Evolutionary conservation across 1,284 basidiomycete species (phyloP).

Genomic region (Apiotrichum mycotoxinovorans): DNA sequence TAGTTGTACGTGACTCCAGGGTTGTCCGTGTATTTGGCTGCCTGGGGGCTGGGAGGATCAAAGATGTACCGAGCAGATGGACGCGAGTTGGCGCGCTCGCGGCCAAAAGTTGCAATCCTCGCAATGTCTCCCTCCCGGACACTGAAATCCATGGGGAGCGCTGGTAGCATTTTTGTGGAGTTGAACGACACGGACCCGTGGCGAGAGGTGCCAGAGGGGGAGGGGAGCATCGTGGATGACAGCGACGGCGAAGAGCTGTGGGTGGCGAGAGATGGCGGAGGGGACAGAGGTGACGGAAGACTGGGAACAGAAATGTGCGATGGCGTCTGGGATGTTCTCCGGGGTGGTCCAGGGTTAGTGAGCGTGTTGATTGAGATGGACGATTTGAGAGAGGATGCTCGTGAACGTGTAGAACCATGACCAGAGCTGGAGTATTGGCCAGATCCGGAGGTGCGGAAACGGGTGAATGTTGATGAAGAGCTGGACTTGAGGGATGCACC

Average conservation of each 20-base stretch:
- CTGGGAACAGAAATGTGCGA: background rate
- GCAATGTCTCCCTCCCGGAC: background rate
- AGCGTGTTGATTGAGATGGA: background rate
- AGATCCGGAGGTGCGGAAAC: background rate
- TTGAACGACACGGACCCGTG: background rate
- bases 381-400: background rate
- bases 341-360: background rate
- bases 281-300: background rate
- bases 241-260: background rate
- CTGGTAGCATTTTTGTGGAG: background rate
- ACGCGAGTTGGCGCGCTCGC: background rate
- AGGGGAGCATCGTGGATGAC: background rate
- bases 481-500: background rate
- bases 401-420: background rate
- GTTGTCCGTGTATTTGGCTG: background rate
- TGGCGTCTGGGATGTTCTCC: background rate
- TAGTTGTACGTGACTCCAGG: background rate
- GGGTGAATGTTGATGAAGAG: background rate
- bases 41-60: background rate
- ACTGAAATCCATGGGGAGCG: background rate
- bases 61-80: background rate
- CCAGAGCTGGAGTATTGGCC: background rate
- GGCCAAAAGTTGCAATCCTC: background rate
- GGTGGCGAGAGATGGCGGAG: background rate
- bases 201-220: background rate